Evolutionary conservation across 2,329 filamentous ascomycete genomes (phyloP).

Genomic region (Fusarium compactum): DNA sequence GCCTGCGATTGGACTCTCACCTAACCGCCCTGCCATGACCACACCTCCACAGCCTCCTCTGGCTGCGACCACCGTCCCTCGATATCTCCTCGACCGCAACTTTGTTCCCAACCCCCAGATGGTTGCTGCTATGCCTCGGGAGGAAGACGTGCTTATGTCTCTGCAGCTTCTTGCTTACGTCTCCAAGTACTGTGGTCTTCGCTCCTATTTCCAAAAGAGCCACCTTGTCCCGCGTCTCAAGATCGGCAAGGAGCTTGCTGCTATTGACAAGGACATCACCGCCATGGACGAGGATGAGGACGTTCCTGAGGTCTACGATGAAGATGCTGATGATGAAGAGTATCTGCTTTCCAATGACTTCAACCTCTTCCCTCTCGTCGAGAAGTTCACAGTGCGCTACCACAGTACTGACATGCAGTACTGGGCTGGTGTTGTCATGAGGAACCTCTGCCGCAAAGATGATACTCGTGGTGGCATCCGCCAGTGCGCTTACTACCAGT

Average conservation of each 20-base stretch:
- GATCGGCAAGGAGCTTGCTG: slow-evolving; percentile 85
- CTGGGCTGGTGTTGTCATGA: slow-evolving; percentile 99
- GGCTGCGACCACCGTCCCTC: slow-evolving; percentile 77
- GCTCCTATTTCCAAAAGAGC: slow-evolving; percentile 94
- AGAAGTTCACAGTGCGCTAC: slow-evolving; percentile 97
- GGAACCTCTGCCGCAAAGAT: slow-evolving; percentile 97
- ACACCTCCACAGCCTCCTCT: slow-evolving; percentile 81
- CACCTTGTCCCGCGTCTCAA: slow-evolving; percentile 93
- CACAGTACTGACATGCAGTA: slow-evolving; percentile 99
- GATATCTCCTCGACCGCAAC: slow-evolving; percentile 82
- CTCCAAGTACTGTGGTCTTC: slow-evolving; percentile 97
- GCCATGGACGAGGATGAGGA: slow-evolving; percentile 60
- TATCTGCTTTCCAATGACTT: slow-evolving; percentile 94
- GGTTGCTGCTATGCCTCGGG: slow-evolving; percentile 90
- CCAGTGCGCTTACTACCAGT: slow-evolving; percentile 98
- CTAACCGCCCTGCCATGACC: slow-evolving; percentile 75
- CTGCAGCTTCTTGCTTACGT: slow-evolving; percentile 96
- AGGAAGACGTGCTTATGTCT: slow-evolving; percentile 98
- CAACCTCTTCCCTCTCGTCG: slow-evolving; percentile 97
- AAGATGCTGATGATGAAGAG: slow-evolving; percentile 80
- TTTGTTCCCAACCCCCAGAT: slow-evolving; percentile 77
- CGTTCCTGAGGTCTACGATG: slow-evolving; percentile 53
- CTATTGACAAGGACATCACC: slow-evolving; percentile 68
- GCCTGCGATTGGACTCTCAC: slow-evolving; percentile 78
- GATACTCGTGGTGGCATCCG: slow-evolving; percentile 93